phyloP scores from a whole-genome alignment of 805 yeast species.

The Scheffersomyces coipomensis region DNA sequence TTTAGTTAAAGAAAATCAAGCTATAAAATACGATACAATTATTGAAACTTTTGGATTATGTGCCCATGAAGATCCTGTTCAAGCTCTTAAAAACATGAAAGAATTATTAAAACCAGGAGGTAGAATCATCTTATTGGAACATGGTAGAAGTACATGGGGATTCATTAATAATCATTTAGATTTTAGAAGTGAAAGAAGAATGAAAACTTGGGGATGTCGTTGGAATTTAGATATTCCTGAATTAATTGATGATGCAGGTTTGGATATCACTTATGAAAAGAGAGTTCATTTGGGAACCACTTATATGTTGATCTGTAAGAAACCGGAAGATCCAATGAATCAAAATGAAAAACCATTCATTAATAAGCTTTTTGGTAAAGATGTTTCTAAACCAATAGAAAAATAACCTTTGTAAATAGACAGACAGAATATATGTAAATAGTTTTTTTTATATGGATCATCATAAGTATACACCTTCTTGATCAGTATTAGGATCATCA shows the following conservation, averaged over 20 bases:
- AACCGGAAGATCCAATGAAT: conserved; percentile 62
- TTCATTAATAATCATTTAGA: conserved; percentile 80
- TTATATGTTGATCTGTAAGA: conserved; percentile 77
- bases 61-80: conserved; percentile 91
- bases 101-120: conserved; percentile 84
- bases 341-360: conserved; percentile 41
- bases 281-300: conserved; percentile 91
- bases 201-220: conserved; percentile 93
- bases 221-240: conserved; percentile 96
- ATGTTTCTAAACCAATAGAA: conserved; percentile 20
- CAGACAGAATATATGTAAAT: conserved; percentile 7
- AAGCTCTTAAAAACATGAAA: conserved; percentile 73
- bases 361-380: conserved; percentile 40
- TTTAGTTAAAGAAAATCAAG: conserved; percentile 40
- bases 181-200: conserved; percentile 75
- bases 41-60: conserved; percentile 94
- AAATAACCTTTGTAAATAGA: conserved; percentile 3
- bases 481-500: background rate
- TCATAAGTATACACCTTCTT: conserved; percentile 19
- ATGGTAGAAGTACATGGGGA: conserved; percentile 83
- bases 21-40: conserved; percentile 81
- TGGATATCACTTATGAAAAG: conserved; percentile 76
- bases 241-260: conserved; percentile 76
- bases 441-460: background rate
- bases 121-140: conserved; percentile 82